A percentile compares a stretch with the other conserved stretches of the same genome.
phyloP scores from a whole-genome alignment of 2,329 filamentous ascomycete species.

The Monilinia vaccinii-corymbosi region DNA sequence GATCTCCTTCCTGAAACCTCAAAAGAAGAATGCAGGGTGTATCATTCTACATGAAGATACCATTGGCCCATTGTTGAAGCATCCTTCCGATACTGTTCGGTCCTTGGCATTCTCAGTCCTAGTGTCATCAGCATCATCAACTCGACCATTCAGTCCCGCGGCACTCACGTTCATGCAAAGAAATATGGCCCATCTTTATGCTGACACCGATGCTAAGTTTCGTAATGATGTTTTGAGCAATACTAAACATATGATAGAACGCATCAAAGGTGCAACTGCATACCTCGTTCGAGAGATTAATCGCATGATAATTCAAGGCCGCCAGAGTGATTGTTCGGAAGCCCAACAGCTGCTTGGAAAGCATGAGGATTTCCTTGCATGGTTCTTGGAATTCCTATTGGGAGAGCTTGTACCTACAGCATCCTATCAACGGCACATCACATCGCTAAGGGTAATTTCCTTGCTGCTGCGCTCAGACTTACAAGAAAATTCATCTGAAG shows the following conservation, averaged over 20 bases:
- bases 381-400: constrained; percentile 66
- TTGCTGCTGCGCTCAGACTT: constrained; percentile 45
- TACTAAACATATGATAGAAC: constrained; percentile 66
- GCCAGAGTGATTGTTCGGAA: constrained; percentile 3
- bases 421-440: constrained; percentile 85
- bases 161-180: constrained; percentile 54
- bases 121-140: constrained; percentile 64
- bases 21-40: constrained; percentile 27
- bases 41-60: constrained; percentile 35
- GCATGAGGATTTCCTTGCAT: constrained; percentile 58
- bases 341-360: constrained; percentile 25
- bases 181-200: constrained; percentile 63
- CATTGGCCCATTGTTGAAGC: constrained; percentile 44
- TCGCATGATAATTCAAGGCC: constrained; percentile 2
- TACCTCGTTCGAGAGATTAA: constrained; percentile 38
- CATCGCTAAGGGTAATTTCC: constrained; percentile 61
- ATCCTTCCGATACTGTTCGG: constrained; percentile 56
- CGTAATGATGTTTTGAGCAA: constrained; percentile 71
- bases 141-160: constrained; percentile 57
- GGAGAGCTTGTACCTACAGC: constrained; percentile 69
- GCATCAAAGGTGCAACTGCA: constrained; percentile 59
- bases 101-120: constrained; percentile 76
- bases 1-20: constrained; percentile 31
- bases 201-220: constrained; percentile 79
- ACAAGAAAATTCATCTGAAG: background rate